These are phyloP conservation scores for Magnolia changhungtana DNA, from an alignment of 164 flowering plant species.

Conservation along the genomic window DNA sequence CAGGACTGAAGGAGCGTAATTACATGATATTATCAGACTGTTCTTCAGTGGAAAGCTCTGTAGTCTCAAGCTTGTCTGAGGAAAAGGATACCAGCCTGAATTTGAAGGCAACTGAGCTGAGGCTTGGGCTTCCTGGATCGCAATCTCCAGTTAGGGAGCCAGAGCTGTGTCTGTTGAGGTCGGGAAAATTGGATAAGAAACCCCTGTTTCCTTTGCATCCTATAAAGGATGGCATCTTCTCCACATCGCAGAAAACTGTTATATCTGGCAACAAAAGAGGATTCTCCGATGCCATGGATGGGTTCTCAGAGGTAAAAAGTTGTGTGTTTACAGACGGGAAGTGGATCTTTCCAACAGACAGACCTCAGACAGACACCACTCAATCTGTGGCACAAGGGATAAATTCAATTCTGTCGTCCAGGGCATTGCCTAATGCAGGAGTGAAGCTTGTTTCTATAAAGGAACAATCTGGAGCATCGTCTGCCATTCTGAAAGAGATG, in stretches of 20 bases:
- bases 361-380: conserved; percentile 33
- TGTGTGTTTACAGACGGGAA: conserved; percentile 39
- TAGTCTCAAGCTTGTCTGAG: conserved; percentile 42
- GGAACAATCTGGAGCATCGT: conserved; percentile 34
- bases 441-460: conserved; percentile 25
- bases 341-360: conserved; percentile 53
- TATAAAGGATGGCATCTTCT: conserved; percentile 47
- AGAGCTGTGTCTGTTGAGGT: conserved; percentile 35
- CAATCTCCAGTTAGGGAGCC: conserved; percentile 68
- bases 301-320: conserved; percentile 45
- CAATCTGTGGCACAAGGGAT: conserved; percentile 39
- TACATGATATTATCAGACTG: conserved; percentile 78
- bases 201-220: conserved; percentile 75
- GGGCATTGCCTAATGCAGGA: conserved; percentile 22
- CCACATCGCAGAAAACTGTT: conserved; percentile 42
- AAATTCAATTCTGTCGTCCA: conserved; percentile 28
- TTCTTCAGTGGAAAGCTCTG: conserved; percentile 81
- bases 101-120: conserved; percentile 81
- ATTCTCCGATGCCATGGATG: conserved; percentile 77
- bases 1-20: conserved; percentile 62
- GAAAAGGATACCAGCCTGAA: conserved; percentile 50
- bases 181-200: conserved; percentile 67
- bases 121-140: conserved; percentile 96
- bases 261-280: conserved; percentile 83
- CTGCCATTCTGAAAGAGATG: conserved; percentile 37